phyloP scores from a whole-genome alignment of 768 basidiomycete genomes.

The Phylloporus sp. region DNA sequence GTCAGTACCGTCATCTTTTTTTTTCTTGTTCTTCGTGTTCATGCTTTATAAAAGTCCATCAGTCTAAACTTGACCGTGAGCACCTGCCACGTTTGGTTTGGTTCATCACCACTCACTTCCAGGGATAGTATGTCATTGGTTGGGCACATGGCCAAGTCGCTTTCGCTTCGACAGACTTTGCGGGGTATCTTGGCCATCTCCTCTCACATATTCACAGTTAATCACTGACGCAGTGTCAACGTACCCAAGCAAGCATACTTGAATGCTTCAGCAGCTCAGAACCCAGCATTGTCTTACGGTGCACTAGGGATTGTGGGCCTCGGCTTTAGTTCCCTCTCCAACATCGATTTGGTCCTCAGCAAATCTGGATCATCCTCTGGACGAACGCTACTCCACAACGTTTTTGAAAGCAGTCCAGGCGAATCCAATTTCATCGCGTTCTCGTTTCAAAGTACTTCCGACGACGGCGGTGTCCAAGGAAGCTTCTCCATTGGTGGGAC shows the following conservation, averaged over 20 bases:
- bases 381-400: constrained; percentile 69
- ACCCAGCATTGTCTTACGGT: constrained; percentile 71
- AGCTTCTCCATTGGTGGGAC: constrained; percentile 73
- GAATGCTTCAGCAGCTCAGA: constrained; percentile 58
- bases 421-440: constrained; percentile 83
- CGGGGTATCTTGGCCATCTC: constrained; percentile 47
- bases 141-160: constrained; percentile 68
- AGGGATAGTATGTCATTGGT: constrained; percentile 74
- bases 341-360: constrained; percentile 61
- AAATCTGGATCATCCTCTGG: constrained; percentile 55
- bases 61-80: constrained; percentile 62
- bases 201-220: constrained; percentile 3
- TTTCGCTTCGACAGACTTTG: constrained; percentile 62
- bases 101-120: background rate
- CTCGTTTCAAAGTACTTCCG: constrained; percentile 58
- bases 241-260: constrained; percentile 70
- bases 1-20: constrained; percentile 34
- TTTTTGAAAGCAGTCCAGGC: constrained; percentile 62
- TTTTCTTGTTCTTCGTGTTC: background rate
- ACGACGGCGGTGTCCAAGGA: constrained; percentile 57
- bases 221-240: constrained; percentile 43
- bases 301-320: constrained; percentile 71
- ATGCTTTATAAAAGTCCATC: constrained; percentile 33
- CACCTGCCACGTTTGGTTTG: background rate
- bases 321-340: constrained; percentile 75